Evolutionary conservation across 202 grass and related monocot species (phyloP).

Genomic region (Elaeis oleifera): DNA sequence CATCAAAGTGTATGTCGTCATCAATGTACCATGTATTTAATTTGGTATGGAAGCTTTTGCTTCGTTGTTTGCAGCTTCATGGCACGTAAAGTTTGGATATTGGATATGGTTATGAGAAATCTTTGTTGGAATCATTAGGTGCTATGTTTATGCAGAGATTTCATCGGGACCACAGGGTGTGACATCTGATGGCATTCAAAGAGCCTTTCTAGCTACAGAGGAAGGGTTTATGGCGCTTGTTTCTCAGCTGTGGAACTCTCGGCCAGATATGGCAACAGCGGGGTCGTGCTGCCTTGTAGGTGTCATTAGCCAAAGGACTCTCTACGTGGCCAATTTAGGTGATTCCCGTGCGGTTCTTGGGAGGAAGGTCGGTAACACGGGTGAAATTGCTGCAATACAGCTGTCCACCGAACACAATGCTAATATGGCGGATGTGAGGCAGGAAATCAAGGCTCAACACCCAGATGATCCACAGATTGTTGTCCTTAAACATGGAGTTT

Average conservation of each 20-base stretch:
- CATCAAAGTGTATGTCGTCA: too few species aligned
- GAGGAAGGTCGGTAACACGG: constrained; percentile 44
- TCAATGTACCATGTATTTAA: too few species aligned
- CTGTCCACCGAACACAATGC: constrained; percentile 86
- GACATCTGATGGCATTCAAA: constrained; percentile 40
- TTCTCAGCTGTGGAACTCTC: constrained; percentile 37
- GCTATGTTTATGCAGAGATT: constrained; percentile 54
- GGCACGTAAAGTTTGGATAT: too few species aligned
- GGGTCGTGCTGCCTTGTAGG: constrained; percentile 82
- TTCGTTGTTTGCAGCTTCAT: too few species aligned
- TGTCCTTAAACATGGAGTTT: constrained; percentile 78
- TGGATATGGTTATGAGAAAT: too few species aligned
- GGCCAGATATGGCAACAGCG: constrained; percentile 66
- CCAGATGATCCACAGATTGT: constrained; percentile 80
- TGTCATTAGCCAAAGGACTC: constrained; percentile 43
- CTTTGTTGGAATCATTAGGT: constrained; percentile 1
- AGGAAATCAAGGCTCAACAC: constrained; percentile 66
- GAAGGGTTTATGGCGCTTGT: constrained; percentile 54
- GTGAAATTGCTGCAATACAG: constrained; percentile 58
- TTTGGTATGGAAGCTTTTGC: too few species aligned
- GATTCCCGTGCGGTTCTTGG: constrained; percentile 80
- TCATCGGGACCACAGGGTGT: constrained; percentile 35
- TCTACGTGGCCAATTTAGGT: constrained; percentile 76
- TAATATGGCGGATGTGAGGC: constrained; percentile 57
- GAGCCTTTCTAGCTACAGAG: constrained; percentile 67